Evolutionary conservation across 148 eudicot genomes (phyloP), one percentile per base, ranked within the genome.

Genomic region (Camellia sinensis): DNA sequence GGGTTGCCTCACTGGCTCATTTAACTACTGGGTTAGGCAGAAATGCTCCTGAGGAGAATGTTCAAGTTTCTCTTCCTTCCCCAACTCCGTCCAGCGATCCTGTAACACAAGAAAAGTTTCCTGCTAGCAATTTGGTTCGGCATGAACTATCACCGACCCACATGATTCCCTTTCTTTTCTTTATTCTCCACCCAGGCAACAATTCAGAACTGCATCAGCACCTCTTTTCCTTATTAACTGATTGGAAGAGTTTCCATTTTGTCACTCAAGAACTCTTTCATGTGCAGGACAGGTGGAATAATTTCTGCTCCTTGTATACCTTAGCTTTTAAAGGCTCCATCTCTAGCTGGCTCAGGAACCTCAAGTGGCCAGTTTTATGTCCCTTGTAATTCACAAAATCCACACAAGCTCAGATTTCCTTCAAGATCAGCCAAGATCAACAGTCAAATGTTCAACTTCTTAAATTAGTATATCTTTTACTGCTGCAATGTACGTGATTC

Each of bases 1-100:
- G 90, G 85, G 87, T 48, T 66, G 82, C 74, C 17, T 69, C 83
- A 0, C 80, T 75, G 84, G 84, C 44, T 64, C 83, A 79, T 84
- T 82, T 85, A 82, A 72, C 78, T 80, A 85, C 44, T 78, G 79
- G 76, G 80, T 73, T 74, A 85, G 82, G 79, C 76, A 81, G 68
- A 53, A 84, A 67, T 46, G 78, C 84, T n/a, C n/a, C n/a, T 17
- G 87, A 85, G 75, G 83, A 84, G 74, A 87, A 60, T 59, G 82
- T 88, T 67, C 94, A 91, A 83, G 99, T 94, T 88, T 96, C 99
- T 69, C 92, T 96, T 79, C 99, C 99, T 21, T 96, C 98, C 81
- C 99, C 99, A 71, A 94, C 99, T 84, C 99, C 99, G 61, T 85
- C 97, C 76, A 87, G 85, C 92, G 83, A 92, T 78, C 88, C 84